These are phyloP conservation scores for Paecilomyces niveus DNA, from an alignment of 2,329 filamentous ascomycete genomes.

Conservation along the genomic window DNA sequence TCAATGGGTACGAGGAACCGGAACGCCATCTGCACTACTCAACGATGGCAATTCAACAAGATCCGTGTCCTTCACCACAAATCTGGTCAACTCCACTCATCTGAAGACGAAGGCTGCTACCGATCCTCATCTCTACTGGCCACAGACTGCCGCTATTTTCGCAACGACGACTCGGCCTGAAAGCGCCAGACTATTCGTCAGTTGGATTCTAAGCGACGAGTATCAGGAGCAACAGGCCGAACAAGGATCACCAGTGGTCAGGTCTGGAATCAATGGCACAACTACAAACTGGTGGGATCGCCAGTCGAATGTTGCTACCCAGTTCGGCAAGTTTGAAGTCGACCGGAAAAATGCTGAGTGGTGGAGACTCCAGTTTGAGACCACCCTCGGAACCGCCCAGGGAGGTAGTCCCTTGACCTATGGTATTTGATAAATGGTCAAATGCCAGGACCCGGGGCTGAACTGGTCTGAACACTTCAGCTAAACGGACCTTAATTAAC, in stretches of 20 bases:
- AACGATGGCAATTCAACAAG: constrained; percentile 15
- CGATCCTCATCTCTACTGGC: constrained; percentile 21
- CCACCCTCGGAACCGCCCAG: constrained; percentile 35
- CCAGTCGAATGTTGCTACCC: constrained; percentile 12
- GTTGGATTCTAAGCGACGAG: constrained; percentile 39
- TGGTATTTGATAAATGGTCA: too few relatives aligned
- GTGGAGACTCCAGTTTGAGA: constrained; percentile 37
- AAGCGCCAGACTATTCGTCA: constrained; percentile 45
- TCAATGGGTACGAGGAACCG: constrained; percentile 47
- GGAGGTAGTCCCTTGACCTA: constrained; percentile 29
- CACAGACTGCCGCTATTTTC: constrained; percentile 43
- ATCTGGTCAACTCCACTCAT: too few relatives aligned
- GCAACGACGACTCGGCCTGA: constrained; percentile 45
- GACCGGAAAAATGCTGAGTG: constrained; percentile 38
- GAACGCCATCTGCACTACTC: constrained; percentile 35
- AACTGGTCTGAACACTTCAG: too few relatives aligned
- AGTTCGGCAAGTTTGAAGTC: constrained; percentile 37
- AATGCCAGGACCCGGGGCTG: too few relatives aligned
- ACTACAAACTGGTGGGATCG: not conserved
- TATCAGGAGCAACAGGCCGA: constrained; percentile 24
- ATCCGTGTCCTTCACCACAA: not conserved
- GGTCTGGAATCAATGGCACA: constrained; percentile 25
- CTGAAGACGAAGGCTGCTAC: constrained; percentile 33
- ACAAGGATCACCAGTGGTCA: constrained; percentile 29
- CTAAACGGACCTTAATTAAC: too few relatives aligned